Percentiles rank a stretch among this genome's conserved stretches.
Conservation (phyloP, 208 protist genomes). For the Trypanosoma lewisi region DNA sequence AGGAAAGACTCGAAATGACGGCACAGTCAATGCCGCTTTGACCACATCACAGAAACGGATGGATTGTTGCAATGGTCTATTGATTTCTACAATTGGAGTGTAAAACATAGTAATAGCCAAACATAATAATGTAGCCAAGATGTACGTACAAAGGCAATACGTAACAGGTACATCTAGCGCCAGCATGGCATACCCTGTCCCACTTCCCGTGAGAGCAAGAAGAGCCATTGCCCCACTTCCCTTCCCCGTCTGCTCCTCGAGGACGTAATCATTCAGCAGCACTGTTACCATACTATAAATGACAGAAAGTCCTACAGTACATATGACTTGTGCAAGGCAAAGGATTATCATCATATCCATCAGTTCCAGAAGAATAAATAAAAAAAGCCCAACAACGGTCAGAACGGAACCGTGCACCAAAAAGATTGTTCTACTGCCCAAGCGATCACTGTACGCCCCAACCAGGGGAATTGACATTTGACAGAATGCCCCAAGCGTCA, state of each 20-base stretch:
- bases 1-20: constrained; percentile 26
- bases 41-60: constrained; percentile 12
- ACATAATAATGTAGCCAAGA: constrained; percentile 25
- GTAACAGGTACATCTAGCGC: constrained; percentile 26
- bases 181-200: constrained; percentile 32
- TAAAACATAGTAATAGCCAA: constrained; percentile 17
- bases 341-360: constrained; percentile 18
- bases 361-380: constrained; percentile 28
- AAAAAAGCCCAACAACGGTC: constrained; percentile 26
- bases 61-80: not conserved
- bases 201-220: constrained; percentile 28
- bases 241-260: constrained; percentile 27
- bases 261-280: constrained; percentile 30
- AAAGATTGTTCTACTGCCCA: constrained; percentile 16
- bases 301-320: constrained; percentile 31
- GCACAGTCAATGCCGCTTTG: constrained; percentile 20
- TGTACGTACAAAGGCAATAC: constrained; percentile 26
- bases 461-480: constrained; percentile 26
- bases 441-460: constrained; percentile 34
- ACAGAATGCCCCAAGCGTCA: constrained; percentile 28
- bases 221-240: constrained; percentile 29
- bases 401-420: constrained; percentile 25
- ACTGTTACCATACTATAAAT: constrained; percentile 31
- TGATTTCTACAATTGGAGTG: constrained; percentile 15
- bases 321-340: constrained; percentile 24